Evolutionary conservation across 306 rosid species (phyloP), one percentile per base, ranked within the genome.

Genomic region (Canavalia ensiformis): DNA sequence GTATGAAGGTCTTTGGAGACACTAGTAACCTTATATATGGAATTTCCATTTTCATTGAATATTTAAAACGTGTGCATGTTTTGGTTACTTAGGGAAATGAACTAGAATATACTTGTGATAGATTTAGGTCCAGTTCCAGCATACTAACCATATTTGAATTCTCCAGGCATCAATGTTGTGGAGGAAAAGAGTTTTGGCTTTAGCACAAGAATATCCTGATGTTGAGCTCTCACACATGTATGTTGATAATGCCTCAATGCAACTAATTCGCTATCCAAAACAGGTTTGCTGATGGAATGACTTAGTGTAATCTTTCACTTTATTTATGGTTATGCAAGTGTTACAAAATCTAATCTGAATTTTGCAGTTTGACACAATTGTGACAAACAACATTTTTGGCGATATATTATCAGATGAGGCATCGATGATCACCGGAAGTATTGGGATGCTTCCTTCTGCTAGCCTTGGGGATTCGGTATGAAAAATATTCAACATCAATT

Each of bases 371-470:
- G 98, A 95, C 85, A 91, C 96, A 34, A 89, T 95, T 66, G 87
- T 95, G 80, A 95, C 99, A 18, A 93, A 95, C 92, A 95, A 93
- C 87, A 95, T 93, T 83, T 95, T 95, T 75, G 98, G 99, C 1
- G 99, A 95, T 72, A 95, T 95, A 85, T 84, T 95, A 83, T 93
- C 99, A 1, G 99, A 95, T 71, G 99, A 90, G 86, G 99, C 98
- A 56, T 92, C 99, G 74, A 95, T 95, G 99, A 86, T 95, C 58
- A 91, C 99, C 1, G 99, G 98, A 88, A 95, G 99, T 77, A 95
- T 95, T 83, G 99, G 99, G 73, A 95, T 95, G 99, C 98, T 95
- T 84, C 99, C 99, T 77, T 95, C 99, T 69, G 99, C 99, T 30
- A 93, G 98, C 84, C 84, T 95, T 37, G 93, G 94, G 76, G 90